Base-by-base conservation (phyloP, 305 asterid species). In the Coffea humblotiana region DNA sequence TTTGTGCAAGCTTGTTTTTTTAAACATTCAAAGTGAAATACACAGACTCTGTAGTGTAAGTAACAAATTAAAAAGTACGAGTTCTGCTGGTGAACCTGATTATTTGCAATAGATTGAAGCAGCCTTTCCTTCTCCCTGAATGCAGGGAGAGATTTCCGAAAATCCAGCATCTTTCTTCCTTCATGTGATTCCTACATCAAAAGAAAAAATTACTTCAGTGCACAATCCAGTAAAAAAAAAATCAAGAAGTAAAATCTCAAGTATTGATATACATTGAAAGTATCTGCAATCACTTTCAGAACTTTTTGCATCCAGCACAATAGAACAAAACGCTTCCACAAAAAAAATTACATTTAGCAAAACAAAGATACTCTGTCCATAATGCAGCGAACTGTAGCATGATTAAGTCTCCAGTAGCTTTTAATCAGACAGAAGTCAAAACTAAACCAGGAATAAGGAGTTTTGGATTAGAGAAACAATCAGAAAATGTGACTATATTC, bases 41-140 rank as follows among this genome's bases (percentile, higher is more conserved):
- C 6, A 68, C 35, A 52, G 58, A 69, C 37, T 66, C 64, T 21
- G 64, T 60, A 80, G 49, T 60, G 49, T 37, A 52, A 52, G 72
- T 11, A 32, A 40, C 45, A 71, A 79, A 77, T 65, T 23, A 80
- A 51, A 82, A 47, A 81, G 67, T 71, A 75, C 8, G 37, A 83
- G 78, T 80, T 83, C 74, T n/a, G 75, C 71, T 80, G 84, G 74
- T 49, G 45, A 78, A 94, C 99, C 98, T 96, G 99, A 87, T 96
- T 96, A 80, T 86, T 87, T 4, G 98, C 99, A 86, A 96, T 96
- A 80, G 97, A 93, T 90, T 96, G 92, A 86, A 96, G 99, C 76
- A 96, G 91, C 86, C 91, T 90, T 85, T 94, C 98, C 88, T 96
- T 96, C 90, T 96, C 99, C 90, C 86, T 88, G 79, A 86, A 96